Evolutionary conservation across 495 filamentous ascomycete genomes (phyloP), one percentile per base, ranked within the genome.

Genomic region (Xylaria sp.): DNA sequence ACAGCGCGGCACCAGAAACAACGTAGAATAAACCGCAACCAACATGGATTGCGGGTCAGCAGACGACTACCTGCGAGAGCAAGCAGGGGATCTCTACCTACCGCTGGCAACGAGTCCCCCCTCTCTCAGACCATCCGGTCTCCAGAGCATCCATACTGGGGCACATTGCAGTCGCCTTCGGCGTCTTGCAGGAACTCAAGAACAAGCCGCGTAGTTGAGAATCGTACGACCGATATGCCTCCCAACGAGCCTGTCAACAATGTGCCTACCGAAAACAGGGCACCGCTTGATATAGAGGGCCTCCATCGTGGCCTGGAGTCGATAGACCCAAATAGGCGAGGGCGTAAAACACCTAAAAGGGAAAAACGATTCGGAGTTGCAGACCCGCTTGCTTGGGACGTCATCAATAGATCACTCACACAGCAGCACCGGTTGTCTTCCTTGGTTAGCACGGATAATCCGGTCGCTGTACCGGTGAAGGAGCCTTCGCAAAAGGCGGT

Each of bases 401-500:
- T 81, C 46, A 76, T 80, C 43, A 78, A 77, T 43, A 79, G 80
- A 67, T 79, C 77, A 12, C 69, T 82, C 59, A 78, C 73, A 12
- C 81, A 83, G 64, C 81, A 83, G 59, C 71, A 69, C 61, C 78
- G 76, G 40, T 61, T 83, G 24, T 79, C 80, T 37, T 72, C 75
- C 21, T 55, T 83, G 37, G 65, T 81, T 21, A 73, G 74, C 17
- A 57, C 73, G 1, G 75, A 76, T 26, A 68, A 69, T 8, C 41
- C 63, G 17, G 43, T 29, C 19, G 26, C 41, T 41, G 21, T 69
- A 1, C 52, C 50, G 48, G 21, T 53, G 7, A 66, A 69, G 19
- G 44, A 41, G 5, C 50, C 67, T 48, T 65, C 61, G 37, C 65
- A 37, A 43, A 66, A 50, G 48, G 12, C 37, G 1, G 40, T 12